These are phyloP conservation scores for Hypoxylon sp. DNA, from an alignment of 2,329 filamentous ascomycete species.

Conservation along the genomic window DNA sequence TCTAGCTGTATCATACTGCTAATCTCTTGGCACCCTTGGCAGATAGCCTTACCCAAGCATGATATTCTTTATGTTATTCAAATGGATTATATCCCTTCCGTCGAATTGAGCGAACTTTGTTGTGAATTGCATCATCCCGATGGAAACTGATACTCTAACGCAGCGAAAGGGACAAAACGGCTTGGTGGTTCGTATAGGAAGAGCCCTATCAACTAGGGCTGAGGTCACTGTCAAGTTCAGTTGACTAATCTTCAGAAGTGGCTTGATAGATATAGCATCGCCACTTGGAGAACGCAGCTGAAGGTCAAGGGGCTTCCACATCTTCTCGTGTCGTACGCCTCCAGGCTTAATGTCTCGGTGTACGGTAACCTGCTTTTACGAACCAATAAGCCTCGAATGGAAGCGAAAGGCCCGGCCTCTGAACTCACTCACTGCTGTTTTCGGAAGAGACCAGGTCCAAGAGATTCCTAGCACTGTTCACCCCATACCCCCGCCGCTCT, in stretches of 20 bases:
- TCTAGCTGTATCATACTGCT: not conserved
- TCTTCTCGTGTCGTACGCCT: conserved; percentile 39
- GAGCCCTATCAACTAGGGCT: conserved; percentile 2
- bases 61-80: not conserved
- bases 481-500: conserved; percentile 7
- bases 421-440: conserved; percentile 23
- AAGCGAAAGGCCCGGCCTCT: conserved; percentile 45
- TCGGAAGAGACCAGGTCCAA: conserved; percentile 11
- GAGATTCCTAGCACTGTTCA: conserved; percentile 9
- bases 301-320: conserved; percentile 16
- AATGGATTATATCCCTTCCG: conserved; percentile 6
- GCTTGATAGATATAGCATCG: conserved; percentile 11
- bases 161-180: not conserved
- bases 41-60: not conserved
- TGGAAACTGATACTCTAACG: not conserved
- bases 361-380: conserved; percentile 31
- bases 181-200: not conserved
- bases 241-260: conserved; percentile 2
- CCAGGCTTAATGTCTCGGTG: conserved; percentile 46
- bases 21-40: not conserved
- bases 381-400: conserved; percentile 45
- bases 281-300: not conserved
- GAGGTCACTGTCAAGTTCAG: not conserved
- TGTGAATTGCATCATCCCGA: conserved; percentile 3
- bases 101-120: not conserved